phyloP scores from a whole-genome alignment of 164 flowering plant species.

The Aristolochia contorta region DNA sequence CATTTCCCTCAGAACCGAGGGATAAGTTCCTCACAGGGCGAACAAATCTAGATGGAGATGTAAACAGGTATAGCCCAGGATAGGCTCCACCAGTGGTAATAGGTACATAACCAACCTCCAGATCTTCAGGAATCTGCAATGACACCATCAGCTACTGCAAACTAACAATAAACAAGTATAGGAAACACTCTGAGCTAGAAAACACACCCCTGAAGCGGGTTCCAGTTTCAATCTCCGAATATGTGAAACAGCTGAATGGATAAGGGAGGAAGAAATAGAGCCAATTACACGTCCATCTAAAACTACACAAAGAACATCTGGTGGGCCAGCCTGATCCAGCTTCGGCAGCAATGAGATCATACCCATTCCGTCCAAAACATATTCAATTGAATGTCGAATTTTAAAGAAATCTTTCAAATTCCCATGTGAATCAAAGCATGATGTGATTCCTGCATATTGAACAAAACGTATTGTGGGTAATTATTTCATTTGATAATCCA shows the following conservation, averaged over 20 bases:
- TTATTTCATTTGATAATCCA: too few relatives aligned
- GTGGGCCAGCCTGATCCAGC: slow-evolving; percentile 68
- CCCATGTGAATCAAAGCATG: slow-evolving; percentile 64
- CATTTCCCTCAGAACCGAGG: slow-evolving; percentile 25
- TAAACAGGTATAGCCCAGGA: slow-evolving; percentile 80
- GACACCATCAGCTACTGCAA: background rate
- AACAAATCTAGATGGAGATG: slow-evolving; percentile 79
- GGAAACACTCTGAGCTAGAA: background rate
- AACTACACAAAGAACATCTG: slow-evolving; percentile 60
- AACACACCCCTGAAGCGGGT: slow-evolving; percentile 41
- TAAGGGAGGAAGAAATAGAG: slow-evolving; percentile 32
- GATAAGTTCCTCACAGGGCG: slow-evolving; percentile 81
- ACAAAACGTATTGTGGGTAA: background rate
- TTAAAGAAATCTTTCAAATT: slow-evolving; percentile 45
- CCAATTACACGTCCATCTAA: slow-evolving; percentile 89
- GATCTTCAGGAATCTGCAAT: slow-evolving; percentile 74
- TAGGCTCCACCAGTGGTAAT: slow-evolving; percentile 70
- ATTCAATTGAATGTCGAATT: slow-evolving; percentile 36
- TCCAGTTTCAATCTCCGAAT: slow-evolving; percentile 59
- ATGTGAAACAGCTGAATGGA: slow-evolving; percentile 55
- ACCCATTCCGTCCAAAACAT: slow-evolving; percentile 48
- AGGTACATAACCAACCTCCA: slow-evolving; percentile 94
- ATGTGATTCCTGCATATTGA: slow-evolving; percentile 56
- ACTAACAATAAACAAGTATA: background rate
- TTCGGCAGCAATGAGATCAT: slow-evolving; percentile 68